Evolutionary conservation across 73 alveolate genomes (phyloP).

Genomic region (Paramecium caudatum): DNA sequence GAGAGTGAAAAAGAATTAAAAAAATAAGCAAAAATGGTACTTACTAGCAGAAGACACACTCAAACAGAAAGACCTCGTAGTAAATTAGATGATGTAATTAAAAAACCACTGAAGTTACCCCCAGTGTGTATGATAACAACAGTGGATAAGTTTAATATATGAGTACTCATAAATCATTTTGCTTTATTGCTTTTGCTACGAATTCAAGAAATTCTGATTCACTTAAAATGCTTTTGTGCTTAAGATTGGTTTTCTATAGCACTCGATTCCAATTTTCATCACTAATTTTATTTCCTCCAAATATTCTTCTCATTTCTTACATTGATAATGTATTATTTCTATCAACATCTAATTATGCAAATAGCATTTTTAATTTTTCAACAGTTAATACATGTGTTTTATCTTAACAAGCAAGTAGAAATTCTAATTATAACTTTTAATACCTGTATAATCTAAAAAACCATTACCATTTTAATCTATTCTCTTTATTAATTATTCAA

Average conservation of each 20-base stretch:
- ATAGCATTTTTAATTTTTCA: slow-evolving; percentile 66
- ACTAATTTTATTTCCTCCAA: slow-evolving; percentile 73
- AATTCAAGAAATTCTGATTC: slow-evolving; percentile 25
- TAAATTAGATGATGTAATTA: slow-evolving; percentile 26
- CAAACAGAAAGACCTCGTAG: slow-evolving; percentile 35
- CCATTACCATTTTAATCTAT: slow-evolving; percentile 76
- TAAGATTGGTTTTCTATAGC: not conserved
- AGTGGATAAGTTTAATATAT: slow-evolving; percentile 23
- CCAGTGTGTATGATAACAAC: slow-evolving; percentile 20
- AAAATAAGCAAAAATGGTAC: not conserved
- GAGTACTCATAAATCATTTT: slow-evolving; percentile 43
- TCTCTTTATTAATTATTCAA: slow-evolving; percentile 61
- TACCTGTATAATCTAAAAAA: slow-evolving; percentile 65
- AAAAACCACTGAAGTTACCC: not conserved
- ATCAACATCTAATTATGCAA: slow-evolving; percentile 75
- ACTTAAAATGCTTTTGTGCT: not conserved
- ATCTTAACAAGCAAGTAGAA: slow-evolving; percentile 73
- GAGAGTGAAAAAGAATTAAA: not conserved
- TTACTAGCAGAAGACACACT: not conserved
- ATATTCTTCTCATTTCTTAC: slow-evolving; percentile 75
- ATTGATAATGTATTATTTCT: slow-evolving; percentile 67
- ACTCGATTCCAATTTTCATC: slow-evolving; percentile 12
- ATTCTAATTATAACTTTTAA: slow-evolving; percentile 9
- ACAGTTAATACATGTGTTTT: slow-evolving; percentile 40
- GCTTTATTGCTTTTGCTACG: not conserved